phyloP scores from a whole-genome alignment of 2,329 filamentous ascomycete genomes.

The Hypoxylon sp. region DNA sequence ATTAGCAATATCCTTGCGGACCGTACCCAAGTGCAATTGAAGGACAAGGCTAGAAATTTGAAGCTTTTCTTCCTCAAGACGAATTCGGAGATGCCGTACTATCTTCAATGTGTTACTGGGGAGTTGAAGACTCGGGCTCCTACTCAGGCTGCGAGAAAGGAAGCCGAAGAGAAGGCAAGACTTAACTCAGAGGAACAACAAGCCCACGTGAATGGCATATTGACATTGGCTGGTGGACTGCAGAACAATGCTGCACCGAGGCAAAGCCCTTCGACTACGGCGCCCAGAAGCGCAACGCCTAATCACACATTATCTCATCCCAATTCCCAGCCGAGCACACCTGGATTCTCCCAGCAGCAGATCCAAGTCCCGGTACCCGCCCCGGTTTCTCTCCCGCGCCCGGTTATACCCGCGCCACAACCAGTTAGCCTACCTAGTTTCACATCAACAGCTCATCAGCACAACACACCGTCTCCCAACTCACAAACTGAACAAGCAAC shows the following conservation, averaged over 20 bases:
- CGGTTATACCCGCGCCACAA: slow-evolving; percentile 45
- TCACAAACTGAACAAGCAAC: slow-evolving; percentile 20
- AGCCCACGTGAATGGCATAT: slow-evolving; percentile 67
- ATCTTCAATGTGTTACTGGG: slow-evolving; percentile 86
- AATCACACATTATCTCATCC: slow-evolving; percentile 37
- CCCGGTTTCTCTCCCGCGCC: slow-evolving; percentile 35
- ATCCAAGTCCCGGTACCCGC: slow-evolving; percentile 30
- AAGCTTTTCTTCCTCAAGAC: slow-evolving; percentile 94
- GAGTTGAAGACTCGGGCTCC: slow-evolving; percentile 88
- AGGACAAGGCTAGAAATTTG: slow-evolving; percentile 89
- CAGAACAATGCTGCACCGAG: slow-evolving; percentile 49
- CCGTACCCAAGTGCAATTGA: slow-evolving; percentile 88
- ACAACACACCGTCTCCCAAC: slow-evolving; percentile 20
- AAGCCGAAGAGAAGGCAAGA: slow-evolving; percentile 70
- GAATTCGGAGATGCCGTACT: slow-evolving; percentile 88
- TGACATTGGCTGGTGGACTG: slow-evolving; percentile 62
- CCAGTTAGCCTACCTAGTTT: slow-evolving; percentile 45
- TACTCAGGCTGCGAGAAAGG: slow-evolving; percentile 73
- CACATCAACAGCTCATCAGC: slow-evolving; percentile 34
- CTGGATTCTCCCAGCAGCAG: slow-evolving; percentile 34
- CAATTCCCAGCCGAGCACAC: slow-evolving; percentile 37
- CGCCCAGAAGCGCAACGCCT: slow-evolving; percentile 35
- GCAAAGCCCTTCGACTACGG: slow-evolving; percentile 32
- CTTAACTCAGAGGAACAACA: slow-evolving; percentile 67
- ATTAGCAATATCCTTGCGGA: slow-evolving; percentile 87